Evolutionary conservation across 805 yeast genomes (phyloP).

Genomic region (Cyberlindnera misumaiensis): DNA sequence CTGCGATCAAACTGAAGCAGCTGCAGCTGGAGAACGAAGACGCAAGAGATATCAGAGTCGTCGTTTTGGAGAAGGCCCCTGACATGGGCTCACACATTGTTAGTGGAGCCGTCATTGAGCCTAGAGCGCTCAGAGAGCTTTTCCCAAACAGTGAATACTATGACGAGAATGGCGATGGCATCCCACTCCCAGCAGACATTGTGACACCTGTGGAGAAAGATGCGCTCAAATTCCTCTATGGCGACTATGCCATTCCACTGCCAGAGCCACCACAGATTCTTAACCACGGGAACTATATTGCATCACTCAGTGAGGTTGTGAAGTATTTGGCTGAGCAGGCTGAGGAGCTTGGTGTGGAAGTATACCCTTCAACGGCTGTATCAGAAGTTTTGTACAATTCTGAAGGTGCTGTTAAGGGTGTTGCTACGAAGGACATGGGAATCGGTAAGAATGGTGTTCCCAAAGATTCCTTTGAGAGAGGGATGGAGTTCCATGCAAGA

Average conservation of each 20-base stretch:
- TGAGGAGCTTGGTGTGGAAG: slow-evolving; percentile 88
- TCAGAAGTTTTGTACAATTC: slow-evolving; percentile 63
- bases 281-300: slow-evolving; percentile 81
- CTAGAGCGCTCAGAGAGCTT: slow-evolving; percentile 77
- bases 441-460: slow-evolving; percentile 69
- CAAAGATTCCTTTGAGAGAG: slow-evolving; percentile 81
- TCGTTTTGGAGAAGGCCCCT: slow-evolving; percentile 86
- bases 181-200: slow-evolving; percentile 72
- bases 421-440: slow-evolving; percentile 93
- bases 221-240: slow-evolving; percentile 63
- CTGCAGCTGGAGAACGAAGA: slow-evolving; percentile 51
- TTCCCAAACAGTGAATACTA: slow-evolving; percentile 60
- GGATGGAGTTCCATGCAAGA: slow-evolving; percentile 94
- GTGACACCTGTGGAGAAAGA: slow-evolving; percentile 74
- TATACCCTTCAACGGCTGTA: slow-evolving; percentile 87
- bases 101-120: slow-evolving; percentile 93
- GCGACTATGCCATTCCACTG: slow-evolving; percentile 53
- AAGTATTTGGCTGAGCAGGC: slow-evolving; percentile 82
- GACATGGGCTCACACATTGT: slow-evolving; percentile 91
- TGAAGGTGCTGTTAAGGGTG: slow-evolving; percentile 68
- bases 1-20: slow-evolving; percentile 87
- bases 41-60: slow-evolving; percentile 72
- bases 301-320: slow-evolving; percentile 73
- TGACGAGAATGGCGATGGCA: slow-evolving; percentile 45
- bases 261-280: slow-evolving; percentile 94